phyloP scores from a whole-genome alignment of 2,329 filamentous ascomycete genomes.

The Aureobasidium sp. region DNA sequence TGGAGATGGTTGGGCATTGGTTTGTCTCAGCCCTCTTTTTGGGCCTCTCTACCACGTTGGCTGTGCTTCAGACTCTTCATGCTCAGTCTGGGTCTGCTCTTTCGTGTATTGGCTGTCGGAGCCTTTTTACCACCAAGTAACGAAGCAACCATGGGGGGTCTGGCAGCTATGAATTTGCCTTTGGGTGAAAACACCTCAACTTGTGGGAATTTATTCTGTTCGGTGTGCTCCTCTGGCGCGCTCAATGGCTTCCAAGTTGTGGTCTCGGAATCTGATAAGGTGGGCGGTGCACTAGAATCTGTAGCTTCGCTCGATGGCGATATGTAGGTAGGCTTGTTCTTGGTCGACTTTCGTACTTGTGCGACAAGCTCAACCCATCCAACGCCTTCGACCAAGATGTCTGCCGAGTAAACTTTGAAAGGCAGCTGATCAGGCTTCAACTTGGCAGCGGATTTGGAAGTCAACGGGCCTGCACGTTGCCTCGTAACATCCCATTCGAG shows the following conservation, averaged over 20 bases:
- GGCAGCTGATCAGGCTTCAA: constrained; percentile 61
- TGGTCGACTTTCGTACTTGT: constrained; percentile 54
- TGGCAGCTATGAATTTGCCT: constrained; percentile 64
- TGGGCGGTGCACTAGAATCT: neutral
- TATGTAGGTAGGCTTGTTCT: neutral
- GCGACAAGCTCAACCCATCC: constrained; percentile 87
- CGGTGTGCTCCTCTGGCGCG: constrained; percentile 25
- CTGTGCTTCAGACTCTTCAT: constrained; percentile 34
- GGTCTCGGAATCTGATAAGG: neutral
- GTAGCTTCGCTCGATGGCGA: neutral
- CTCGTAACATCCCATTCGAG: constrained; percentile 79
- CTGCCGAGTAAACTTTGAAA: constrained; percentile 69
- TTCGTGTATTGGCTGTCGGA: constrained; percentile 40
- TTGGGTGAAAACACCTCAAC: constrained; percentile 81
- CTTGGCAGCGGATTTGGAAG: constrained; percentile 51
- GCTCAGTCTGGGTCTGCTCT: constrained; percentile 53
- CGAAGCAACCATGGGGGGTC: constrained; percentile 65
- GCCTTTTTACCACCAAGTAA: constrained; percentile 47
- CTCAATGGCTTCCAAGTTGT: neutral
- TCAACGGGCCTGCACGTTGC: constrained; percentile 64
- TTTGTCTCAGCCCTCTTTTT: neutral
- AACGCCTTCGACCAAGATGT: constrained; percentile 83
- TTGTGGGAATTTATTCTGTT: constrained; percentile 43
- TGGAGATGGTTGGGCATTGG: too few relatives aligned
- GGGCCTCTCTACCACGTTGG: constrained; percentile 11